Evolutionary conservation across 1,139 yeast species (phyloP), one percentile per base, ranked within the genome.

Genomic region (Kodamaea fungicola): DNA sequence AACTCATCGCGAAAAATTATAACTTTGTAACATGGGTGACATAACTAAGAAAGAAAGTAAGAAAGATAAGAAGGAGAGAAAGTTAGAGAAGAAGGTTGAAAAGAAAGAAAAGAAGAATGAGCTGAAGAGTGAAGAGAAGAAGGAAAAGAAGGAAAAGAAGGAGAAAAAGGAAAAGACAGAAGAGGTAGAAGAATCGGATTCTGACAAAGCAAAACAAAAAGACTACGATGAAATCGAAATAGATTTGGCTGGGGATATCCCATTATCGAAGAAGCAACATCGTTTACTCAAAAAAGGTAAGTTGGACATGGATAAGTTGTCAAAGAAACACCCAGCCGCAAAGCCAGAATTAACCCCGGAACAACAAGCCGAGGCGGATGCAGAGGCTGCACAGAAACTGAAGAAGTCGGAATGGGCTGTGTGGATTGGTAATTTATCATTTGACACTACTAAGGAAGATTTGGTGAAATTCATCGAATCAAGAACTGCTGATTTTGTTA

Each of bases 391-490:
- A 33, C 46, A 46, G 42, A 54, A 46, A 42, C 50, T 54, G 37
- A 64, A 57, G 49, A 73, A 71, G 48, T 72, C 83, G 2, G 76
- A 73, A 39, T 79, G 67, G 51, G 95, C 95, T 32, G 94, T 89
- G 21, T 92, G 98, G 98, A 76, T 92, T 32, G 98, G 98, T 33
- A 94, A 92, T 57, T 62, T 94, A 47, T 75, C 96, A 0, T 94
- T 84, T 52, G 94, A 86, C 39, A 89, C 97, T 6, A 73, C 82
- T 1, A 80, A 76, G 50, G 94, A 85, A 29, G 95, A 89, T 44
- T 57, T 92, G 19, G 65, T 68, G 8, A 71, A 82, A 39, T 89
- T 84, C 46, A 63, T 92, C 7, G 64, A 73, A 3, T 72, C 77
- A 8, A 85, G 83, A 52, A 76, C 92, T 0, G 51, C 62, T 8